Percentiles rank a stretch among this genome's conserved stretches.
Evolutionary conservation across 2,329 filamentous ascomycete species (phyloP).

Genomic region (Scorias spongiosa): DNA sequence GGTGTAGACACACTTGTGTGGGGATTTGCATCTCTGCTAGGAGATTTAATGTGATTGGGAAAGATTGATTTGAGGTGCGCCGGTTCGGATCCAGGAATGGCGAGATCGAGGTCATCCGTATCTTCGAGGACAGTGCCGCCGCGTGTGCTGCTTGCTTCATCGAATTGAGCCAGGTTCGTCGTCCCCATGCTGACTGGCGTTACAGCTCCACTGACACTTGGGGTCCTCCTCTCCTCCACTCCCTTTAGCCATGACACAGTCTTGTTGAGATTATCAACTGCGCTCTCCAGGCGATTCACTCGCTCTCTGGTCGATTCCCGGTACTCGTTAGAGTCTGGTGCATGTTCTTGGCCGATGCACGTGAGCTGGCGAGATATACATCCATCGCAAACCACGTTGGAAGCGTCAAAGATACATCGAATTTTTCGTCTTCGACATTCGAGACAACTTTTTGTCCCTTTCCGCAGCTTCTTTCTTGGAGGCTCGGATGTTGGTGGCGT

Average conservation of each 20-base stretch:
- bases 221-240: neutral
- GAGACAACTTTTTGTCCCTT: slow-evolving; percentile 2
- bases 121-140: neutral
- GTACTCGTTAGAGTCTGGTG: neutral
- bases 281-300: slow-evolving; percentile 2
- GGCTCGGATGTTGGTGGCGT: neutral
- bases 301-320: slow-evolving; percentile 1
- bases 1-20: neutral
- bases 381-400: slow-evolving; percentile 1
- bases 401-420: slow-evolving; percentile 1
- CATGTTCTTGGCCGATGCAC: slow-evolving; percentile 1
- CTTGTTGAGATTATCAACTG: slow-evolving; percentile 1
- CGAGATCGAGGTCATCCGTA: neutral
- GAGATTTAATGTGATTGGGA: neutral
- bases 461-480: slow-evolving; percentile 1
- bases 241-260: neutral
- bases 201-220: neutral
- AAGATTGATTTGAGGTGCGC: neutral
- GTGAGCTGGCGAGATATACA: slow-evolving; percentile 1
- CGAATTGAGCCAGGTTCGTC: neutral
- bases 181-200: neutral
- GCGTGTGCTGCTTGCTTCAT: neutral
- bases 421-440: slow-evolving; percentile 2
- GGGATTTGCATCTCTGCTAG: neutral
- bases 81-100: neutral